These are phyloP conservation scores for Fagopyrum esculentum DNA, from an alignment of 148 eudicot genomes.

Conservation along the genomic window DNA sequence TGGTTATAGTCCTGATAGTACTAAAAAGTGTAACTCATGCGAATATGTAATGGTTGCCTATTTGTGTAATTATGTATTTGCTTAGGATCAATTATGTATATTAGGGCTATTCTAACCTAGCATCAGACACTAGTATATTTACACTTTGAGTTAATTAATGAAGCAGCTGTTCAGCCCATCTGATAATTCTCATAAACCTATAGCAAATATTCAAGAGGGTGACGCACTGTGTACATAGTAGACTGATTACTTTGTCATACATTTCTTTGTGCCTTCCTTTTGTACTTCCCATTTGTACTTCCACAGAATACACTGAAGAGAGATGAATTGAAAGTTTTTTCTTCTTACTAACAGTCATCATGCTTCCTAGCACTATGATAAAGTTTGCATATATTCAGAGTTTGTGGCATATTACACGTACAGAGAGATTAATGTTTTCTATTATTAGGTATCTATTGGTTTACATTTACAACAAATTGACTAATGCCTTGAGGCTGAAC, in stretches of 20 bases:
- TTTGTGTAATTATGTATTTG: no score
- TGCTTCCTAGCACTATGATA: neutral
- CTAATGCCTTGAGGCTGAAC: no score
- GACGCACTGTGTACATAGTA: neutral
- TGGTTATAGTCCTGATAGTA: neutral
- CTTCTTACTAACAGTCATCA: neutral
- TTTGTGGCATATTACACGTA: neutral
- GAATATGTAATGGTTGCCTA: no score
- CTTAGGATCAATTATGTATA: no score
- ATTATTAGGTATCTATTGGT: no score
- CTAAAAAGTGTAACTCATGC: neutral
- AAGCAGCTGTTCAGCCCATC: no score
- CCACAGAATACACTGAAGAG: neutral
- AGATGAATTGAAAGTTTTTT: neutral
- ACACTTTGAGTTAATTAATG: no score
- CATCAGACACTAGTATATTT: no score
- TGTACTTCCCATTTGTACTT: neutral
- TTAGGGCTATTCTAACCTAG: no score
- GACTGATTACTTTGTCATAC: neutral
- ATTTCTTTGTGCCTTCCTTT: neutral
- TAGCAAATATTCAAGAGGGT: neutral
- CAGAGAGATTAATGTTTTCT: neutral
- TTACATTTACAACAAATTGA: no score
- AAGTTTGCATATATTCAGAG: neutral
- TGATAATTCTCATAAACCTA: neutral